Evolutionary conservation across 257 asterid genomes (phyloP), one percentile per base, ranked within the genome.

Genomic region (Nicotiana knightiana): DNA sequence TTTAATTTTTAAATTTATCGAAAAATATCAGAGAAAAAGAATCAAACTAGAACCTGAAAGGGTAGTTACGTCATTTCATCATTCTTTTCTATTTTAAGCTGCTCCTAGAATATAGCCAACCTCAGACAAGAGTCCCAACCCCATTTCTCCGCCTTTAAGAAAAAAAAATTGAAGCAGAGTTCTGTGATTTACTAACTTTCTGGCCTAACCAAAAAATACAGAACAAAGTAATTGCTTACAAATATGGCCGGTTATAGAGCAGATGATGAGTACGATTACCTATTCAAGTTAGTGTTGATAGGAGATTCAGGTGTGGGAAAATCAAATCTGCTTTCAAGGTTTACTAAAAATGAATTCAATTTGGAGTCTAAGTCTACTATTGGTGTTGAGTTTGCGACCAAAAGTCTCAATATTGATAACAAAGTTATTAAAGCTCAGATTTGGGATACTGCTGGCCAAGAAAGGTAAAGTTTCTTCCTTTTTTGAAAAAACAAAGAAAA

Each of bases 381-480:
- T 70, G 96, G 96, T 32, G 96, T 91, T 67, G 96, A 90, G 75
- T 91, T 91, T 39, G 96, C 96, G 9, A 91, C 93, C 51, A 85
- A 85, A 81, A 91, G 88, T 63, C 91, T 91, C 43, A 86, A 63
- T 16, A 75, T 91, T 61, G 93, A 90, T 63, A 84, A 83, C 0
- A 92, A 92, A 88, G 89, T 90, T 80, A 88, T 92, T 90, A 92
- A 90, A 78, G 96, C 94, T 87, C 96, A 90, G 91, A 92, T 90
- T 90, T 92, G 93, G 96, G 96, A 92, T 81, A 92, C 94, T 59
- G 96, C 94, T 84, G 96, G 96, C 76, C 96, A 92, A 82, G 96
- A 92, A 82, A 92, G 96, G 96, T 90, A 51, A 75, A 51, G 46
- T 5, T 37, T 55, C 26, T 6, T 16, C 26, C 28, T 64, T 78